A percentile compares a stretch with the other conserved stretches of the same genome.
phyloP scores from a whole-genome alignment of 164 flowering plant species.

The Umbilicus rupestris region DNA sequence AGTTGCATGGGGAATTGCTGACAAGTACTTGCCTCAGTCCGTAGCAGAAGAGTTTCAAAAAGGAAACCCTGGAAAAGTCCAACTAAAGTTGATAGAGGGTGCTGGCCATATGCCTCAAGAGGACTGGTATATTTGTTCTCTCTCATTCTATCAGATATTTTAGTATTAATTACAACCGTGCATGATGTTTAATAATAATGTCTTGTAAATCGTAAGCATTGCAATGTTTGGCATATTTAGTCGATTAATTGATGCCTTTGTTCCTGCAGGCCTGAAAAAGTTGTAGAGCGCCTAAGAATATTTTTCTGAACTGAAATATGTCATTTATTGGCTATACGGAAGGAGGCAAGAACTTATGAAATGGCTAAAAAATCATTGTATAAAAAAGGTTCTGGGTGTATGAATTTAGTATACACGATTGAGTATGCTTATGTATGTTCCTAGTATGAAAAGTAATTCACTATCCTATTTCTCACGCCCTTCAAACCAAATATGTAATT shows the following conservation, averaged over 20 bases:
- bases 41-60: constrained; percentile 78
- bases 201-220: background rate
- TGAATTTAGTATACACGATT: background rate
- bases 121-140: constrained; percentile 57
- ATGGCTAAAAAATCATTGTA: background rate
- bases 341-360: background rate
- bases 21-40: constrained; percentile 77
- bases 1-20: constrained; percentile 84
- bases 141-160: background rate
- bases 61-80: constrained; percentile 44
- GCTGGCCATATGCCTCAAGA: constrained; percentile 99
- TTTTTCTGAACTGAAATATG: constrained; percentile 29
- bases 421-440: background rate
- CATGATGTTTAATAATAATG: background rate
- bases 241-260: background rate
- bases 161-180: background rate
- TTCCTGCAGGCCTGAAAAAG: constrained; percentile 91
- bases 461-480: background rate
- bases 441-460: background rate
- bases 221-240: background rate
- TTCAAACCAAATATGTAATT: too few relatives aligned
- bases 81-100: constrained; percentile 76
- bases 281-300: constrained; percentile 55
- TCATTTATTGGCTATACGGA: background rate
- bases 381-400: background rate